Base-by-base conservation (phyloP, 2,329 filamentous ascomycete species). In the Alternaria metachromatica region DNA sequence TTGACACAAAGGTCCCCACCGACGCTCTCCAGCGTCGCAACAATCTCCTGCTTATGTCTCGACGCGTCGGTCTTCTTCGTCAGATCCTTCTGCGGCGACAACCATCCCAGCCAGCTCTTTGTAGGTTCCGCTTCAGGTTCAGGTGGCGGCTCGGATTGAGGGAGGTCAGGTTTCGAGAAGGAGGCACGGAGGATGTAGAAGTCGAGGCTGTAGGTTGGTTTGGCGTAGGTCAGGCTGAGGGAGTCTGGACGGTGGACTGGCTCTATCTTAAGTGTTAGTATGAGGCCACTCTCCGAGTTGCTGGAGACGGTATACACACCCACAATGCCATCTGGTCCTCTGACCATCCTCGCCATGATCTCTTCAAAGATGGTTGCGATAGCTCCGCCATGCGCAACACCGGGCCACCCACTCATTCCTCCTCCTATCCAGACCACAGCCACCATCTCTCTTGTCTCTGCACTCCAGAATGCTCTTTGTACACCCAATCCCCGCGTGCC, bases 361-460 rank as follows among this genome's bases (percentile, higher is more conserved):
- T 94, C 92, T 76, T 92, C 87, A 41, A 94, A 80, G 4, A 92
- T 78, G 1, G 89, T 93, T 8, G 89, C 90, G 53, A 92, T 84
- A 7, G 86, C 83, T 13, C 92, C 92, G 59, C 92, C 92, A 80
- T 95, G 92, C 55, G 89, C 88, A 44, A 92, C 83, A 12, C 87
- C 86, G 2, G 91, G 91, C 90, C 90, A 94, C 5, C 92, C 91
- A 51, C 85, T 83, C 20, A 90, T 75, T 1, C 83, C 87, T n/a
- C 83, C 78, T 7, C 92, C 92, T 58, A 94, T 85, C 82, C 85
- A 91, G 5, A 94, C 82, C n/a, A 94, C 84, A 54, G 84, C 86
- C 11, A 90, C 81, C 33, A 88, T 77, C 70, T 88, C 87, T 68
- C 87, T 84, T 7, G 88, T 87, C 28, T 78, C 77, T 4, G 81